Evolutionary conservation across 1,139 yeast species (phyloP).

Genomic region (Pichia inconspicua): DNA sequence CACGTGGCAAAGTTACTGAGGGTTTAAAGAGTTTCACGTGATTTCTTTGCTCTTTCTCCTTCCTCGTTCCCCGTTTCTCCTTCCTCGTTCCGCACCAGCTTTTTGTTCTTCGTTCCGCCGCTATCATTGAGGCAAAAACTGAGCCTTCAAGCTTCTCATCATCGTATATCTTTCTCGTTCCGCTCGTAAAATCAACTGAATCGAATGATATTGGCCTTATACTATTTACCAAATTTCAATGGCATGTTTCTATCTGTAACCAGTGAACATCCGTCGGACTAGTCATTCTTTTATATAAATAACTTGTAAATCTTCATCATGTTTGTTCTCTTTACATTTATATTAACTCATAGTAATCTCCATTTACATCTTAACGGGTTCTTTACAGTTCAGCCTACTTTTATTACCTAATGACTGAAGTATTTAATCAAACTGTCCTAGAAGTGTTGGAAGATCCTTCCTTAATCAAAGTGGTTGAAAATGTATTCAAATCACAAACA

Average conservation of each 20-base stretch:
- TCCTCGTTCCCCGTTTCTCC: background rate
- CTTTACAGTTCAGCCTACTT: background rate
- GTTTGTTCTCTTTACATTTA: background rate
- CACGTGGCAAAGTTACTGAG: background rate
- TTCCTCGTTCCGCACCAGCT: background rate
- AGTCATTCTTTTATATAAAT: background rate
- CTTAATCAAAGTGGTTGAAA: slow-evolving; percentile 29
- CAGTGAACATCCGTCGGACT: background rate
- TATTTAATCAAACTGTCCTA: slow-evolving; percentile 25
- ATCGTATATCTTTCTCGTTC: slow-evolving; percentile 4
- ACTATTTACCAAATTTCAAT: background rate
- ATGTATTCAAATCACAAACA: slow-evolving; percentile 31
- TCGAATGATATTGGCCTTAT: background rate
- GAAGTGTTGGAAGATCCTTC: slow-evolving; percentile 21
- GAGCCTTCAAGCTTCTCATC: background rate
- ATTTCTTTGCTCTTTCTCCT: background rate
- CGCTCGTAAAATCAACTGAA: background rate
- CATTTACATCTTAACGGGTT: background rate
- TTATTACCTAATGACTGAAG: slow-evolving; percentile 22
- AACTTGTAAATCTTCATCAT: background rate
- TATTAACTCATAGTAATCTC: background rate
- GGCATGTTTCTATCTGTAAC: background rate
- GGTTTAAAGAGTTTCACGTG: background rate
- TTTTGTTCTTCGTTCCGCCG: background rate
- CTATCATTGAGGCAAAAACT: background rate